Evolutionary conservation across 139 green algal genomes (phyloP).

Genomic region (Diplosphaera chodatii): DNA sequence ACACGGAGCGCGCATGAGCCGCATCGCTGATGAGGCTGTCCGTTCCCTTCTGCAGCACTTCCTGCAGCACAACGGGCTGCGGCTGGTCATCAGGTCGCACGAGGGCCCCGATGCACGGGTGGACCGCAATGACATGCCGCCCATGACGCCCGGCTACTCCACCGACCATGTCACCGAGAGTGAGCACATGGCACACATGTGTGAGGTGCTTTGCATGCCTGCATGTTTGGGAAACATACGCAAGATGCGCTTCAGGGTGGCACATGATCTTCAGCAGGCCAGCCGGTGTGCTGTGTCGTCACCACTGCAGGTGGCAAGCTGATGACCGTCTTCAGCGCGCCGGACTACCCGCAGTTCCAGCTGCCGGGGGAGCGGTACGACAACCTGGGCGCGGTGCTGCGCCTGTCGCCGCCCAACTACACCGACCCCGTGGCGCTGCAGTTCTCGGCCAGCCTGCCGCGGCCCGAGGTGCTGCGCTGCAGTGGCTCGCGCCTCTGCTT

Average conservation of each 20-base stretch:
- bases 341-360: constrained; percentile 88
- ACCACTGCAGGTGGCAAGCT: constrained; percentile 55
- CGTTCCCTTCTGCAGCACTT: constrained; percentile 48
- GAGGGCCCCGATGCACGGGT: constrained; percentile 91
- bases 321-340: constrained; percentile 84
- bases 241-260: too few species aligned
- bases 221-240: too few species aligned
- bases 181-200: too few species aligned
- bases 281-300: too few species aligned
- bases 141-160: constrained; percentile 68
- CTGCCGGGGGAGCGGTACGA: constrained; percentile 30
- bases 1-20: too few species aligned
- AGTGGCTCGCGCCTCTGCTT: too few species aligned
- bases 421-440: constrained; percentile 38
- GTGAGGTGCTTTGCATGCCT: too few species aligned
- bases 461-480: too few species aligned
- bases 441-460: constrained; percentile 55
- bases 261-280: too few species aligned
- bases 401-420: constrained; percentile 53
- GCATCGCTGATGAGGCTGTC: too few species aligned
- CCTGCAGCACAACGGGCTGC: constrained; percentile 43
- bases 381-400: constrained; percentile 66
- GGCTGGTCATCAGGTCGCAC: constrained; percentile 68
- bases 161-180: constrained; percentile 71
- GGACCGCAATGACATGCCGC: constrained; percentile 54